Conservation (phyloP, 2,329 filamentous ascomycete species). For the Verticillium nonalfalfae region DNA sequence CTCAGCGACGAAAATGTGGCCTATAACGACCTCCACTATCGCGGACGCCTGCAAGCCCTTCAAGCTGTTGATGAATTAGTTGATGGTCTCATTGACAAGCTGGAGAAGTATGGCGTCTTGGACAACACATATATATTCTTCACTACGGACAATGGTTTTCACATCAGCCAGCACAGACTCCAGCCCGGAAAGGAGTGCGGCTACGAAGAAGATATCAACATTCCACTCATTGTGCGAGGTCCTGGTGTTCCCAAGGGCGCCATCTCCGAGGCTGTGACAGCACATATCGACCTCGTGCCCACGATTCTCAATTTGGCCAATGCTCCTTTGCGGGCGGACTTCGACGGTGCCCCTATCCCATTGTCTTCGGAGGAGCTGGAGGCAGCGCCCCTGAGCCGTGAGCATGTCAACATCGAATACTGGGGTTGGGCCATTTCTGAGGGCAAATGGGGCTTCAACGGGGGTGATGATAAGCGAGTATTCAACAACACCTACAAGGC, state of each 20-base stretch:
- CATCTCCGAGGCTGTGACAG: slow-evolving; percentile 26
- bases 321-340: slow-evolving; percentile 31
- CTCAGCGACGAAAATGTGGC: slow-evolving; percentile 22
- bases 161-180: slow-evolving; percentile 45
- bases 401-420: slow-evolving; percentile 47
- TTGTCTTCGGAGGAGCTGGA: slow-evolving; percentile 16
- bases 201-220: slow-evolving; percentile 44
- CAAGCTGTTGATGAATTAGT: slow-evolving; percentile 41
- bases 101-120: slow-evolving; percentile 23
- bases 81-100: slow-evolving; percentile 25
- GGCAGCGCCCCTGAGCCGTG: slow-evolving; percentile 19
- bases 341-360: slow-evolving; percentile 44
- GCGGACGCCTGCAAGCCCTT: slow-evolving; percentile 32
- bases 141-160: slow-evolving; percentile 46
- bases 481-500: slow-evolving; percentile 49
- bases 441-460: slow-evolving; percentile 16
- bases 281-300: slow-evolving; percentile 48
- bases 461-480: slow-evolving; percentile 13
- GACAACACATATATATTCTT: slow-evolving; percentile 45
- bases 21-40: slow-evolving; percentile 31
- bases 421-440: slow-evolving; percentile 36
- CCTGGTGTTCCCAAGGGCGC: slow-evolving; percentile 34
- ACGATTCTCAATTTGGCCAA: slow-evolving; percentile 39
- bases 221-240: slow-evolving; percentile 43
- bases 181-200: slow-evolving; percentile 45